phyloP scores from a whole-genome alignment of 306 rosid species.

The Carpinus viminea region DNA sequence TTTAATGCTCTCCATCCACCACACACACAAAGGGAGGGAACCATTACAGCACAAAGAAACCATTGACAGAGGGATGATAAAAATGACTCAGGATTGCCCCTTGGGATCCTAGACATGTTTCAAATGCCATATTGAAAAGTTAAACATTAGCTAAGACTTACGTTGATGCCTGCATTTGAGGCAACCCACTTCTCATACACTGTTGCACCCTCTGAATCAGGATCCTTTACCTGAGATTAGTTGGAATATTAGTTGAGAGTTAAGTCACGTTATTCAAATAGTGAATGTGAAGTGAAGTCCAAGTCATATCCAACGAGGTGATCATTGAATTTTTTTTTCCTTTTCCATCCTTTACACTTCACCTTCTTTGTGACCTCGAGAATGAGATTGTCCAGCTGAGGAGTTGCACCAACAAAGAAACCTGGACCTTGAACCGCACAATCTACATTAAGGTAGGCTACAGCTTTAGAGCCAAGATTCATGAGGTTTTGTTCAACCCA shows the following conservation, averaged over 20 bases:
- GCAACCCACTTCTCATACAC: slow-evolving; percentile 60
- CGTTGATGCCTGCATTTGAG: slow-evolving; percentile 39
- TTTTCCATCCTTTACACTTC: background rate
- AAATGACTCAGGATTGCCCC: background rate
- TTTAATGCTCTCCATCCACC: background rate
- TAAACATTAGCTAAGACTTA: slow-evolving; percentile 36
- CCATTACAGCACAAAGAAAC: too few relatives aligned
- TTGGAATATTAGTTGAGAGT: slow-evolving; percentile 16
- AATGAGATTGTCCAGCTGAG: slow-evolving; percentile 86
- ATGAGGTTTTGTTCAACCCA: slow-evolving; percentile 96
- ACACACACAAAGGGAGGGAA: background rate
- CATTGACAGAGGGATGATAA: background rate
- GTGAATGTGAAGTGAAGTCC: background rate
- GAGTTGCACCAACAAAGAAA: slow-evolving; percentile 80
- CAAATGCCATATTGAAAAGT: background rate
- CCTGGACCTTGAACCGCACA: slow-evolving; percentile 97
- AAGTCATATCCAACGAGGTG: background rate
- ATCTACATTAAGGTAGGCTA: slow-evolving; percentile 93
- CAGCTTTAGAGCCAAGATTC: slow-evolving; percentile 75
- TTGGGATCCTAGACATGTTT: background rate
- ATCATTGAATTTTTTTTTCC: background rate
- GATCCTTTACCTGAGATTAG: slow-evolving; percentile 81
- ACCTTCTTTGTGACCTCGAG: slow-evolving; percentile 79
- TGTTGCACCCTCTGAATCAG: slow-evolving; percentile 59
- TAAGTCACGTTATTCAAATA: slow-evolving; percentile 24